Evolutionary conservation across 202 grass and related monocot species (phyloP).

Genomic region (Musa balbisiana): DNA sequence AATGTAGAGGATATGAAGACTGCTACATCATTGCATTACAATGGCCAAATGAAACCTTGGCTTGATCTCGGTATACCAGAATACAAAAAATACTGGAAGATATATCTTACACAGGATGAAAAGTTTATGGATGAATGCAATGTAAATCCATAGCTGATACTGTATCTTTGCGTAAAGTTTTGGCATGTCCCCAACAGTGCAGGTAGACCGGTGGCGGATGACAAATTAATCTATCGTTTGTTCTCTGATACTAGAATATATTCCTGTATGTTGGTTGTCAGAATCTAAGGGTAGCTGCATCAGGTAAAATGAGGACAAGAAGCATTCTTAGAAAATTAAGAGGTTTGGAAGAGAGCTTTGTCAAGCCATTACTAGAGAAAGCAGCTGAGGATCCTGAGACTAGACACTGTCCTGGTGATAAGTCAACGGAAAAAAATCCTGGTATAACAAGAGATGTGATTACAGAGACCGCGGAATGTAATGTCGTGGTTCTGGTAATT

Average conservation of each 20-base stretch:
- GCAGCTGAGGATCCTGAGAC: background rate
- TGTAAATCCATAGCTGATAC: conserved; percentile 1
- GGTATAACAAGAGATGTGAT: too few relatives aligned
- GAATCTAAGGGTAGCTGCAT: background rate
- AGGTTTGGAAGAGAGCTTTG: background rate
- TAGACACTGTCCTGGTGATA: background rate
- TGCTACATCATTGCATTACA: conserved; percentile 10
- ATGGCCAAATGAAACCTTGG: conserved; percentile 22
- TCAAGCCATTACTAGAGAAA: background rate
- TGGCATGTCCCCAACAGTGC: background rate
- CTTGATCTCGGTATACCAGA: conserved; percentile 12
- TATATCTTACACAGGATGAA: background rate
- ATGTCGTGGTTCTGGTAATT: too few relatives aligned
- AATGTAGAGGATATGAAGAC: background rate
- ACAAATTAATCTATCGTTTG: background rate
- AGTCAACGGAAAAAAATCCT: background rate
- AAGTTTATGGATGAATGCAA: conserved; percentile 14
- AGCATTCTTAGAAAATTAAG: background rate
- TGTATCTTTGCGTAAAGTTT: background rate
- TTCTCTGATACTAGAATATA: background rate
- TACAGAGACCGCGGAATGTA: too few relatives aligned
- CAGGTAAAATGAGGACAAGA: background rate
- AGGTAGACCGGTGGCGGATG: background rate
- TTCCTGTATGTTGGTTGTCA: background rate
- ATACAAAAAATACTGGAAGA: conserved; percentile 20